Base-by-base conservation (phyloP, 441 rosid species). In the Mallotus japonicus region DNA sequence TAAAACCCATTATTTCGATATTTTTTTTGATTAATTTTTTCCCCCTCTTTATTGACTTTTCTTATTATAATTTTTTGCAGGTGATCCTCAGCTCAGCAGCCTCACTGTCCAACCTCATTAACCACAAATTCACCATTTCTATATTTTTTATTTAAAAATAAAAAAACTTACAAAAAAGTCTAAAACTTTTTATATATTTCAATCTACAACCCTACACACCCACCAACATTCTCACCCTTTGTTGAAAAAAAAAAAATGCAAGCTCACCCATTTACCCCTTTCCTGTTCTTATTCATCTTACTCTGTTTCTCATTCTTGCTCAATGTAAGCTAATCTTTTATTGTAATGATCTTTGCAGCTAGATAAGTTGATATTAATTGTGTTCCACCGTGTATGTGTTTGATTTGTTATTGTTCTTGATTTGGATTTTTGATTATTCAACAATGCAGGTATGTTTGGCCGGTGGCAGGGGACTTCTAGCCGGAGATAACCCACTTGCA, bases 401-500 rank as follows among this genome's bases (percentile, higher is more conserved):
- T 34, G 16, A 24, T 8, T 13, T 44, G 9, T 12, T 22, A 14
- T 51, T 63, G 4, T 17, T 13, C 7, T 1, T 65, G 56, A 53
- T 53, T 15, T 53, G n/a, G 57, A 4, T 28, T 15, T 53, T 69
- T 44, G 12, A 10, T 79, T 62, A 11, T 14, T 32, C 51, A 62
- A 50, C 82, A 90, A 89, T 89, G 93, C 83, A 91, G 95, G 93
- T 79, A 42, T 44, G 24, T 70, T 68, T 72, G 0, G 86, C 73
- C 67, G 81, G 65, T 51, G 82, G 79, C 46, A 60, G 83, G 42
- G 57, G 58, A 16, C n/a, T 47, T 3, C 20, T 69, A 22, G 67
- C 61, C 54, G 82, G 77, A 13, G 80, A 83, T 20, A 90, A 87
- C 62, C 98, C 98, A 2, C 85, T 93, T 61, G 86, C 95, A 0